Conservation (phyloP, 2,329 filamentous ascomycete species). For the Tetracladium maxilliforme region DNA sequence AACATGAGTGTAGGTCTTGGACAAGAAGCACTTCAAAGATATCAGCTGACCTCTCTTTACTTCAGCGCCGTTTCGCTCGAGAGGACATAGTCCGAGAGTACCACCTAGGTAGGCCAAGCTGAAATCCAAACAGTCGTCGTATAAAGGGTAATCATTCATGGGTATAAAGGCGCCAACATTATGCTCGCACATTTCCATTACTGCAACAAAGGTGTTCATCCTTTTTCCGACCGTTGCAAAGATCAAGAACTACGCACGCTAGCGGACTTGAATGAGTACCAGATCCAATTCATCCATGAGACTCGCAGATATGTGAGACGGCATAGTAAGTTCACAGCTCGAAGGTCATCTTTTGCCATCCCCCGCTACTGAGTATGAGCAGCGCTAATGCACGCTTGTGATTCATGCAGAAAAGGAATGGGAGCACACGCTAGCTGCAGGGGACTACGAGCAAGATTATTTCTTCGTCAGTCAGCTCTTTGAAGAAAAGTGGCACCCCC, state of each 20-base stretch:
- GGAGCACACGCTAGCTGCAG: conserved; percentile 23
- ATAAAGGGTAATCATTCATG: too few relatives aligned
- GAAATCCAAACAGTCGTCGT: too few relatives aligned
- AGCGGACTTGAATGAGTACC: conserved; percentile 31
- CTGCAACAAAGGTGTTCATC: conserved; percentile 44
- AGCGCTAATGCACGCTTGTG: too few relatives aligned
- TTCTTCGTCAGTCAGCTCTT: conserved; percentile 46
- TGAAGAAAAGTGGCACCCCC: conserved; percentile 37
- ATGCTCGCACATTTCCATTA: conserved; percentile 50
- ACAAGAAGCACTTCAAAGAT: conserved; percentile 1
- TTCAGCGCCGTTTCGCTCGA: conserved; percentile 38
- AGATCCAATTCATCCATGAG: conserved; percentile 30
- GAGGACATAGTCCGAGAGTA: conserved; percentile 43
- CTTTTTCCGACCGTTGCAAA: conserved; percentile 40
- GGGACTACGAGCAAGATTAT: conserved; percentile 37
- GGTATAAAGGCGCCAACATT: conserved; percentile 46
- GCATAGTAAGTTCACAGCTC: too few relatives aligned
- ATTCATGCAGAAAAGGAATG: too few relatives aligned
- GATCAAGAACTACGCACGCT: conserved; percentile 36
- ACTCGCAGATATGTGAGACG: too few relatives aligned
- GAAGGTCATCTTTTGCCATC: too few relatives aligned
- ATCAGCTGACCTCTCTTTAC: conserved; percentile 3
- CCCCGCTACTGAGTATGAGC: too few relatives aligned
- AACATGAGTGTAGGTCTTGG: conserved; percentile 16
- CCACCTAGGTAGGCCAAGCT: too few relatives aligned